Conservation (phyloP, 2,329 filamentous ascomycete genomes). For the Aspergillus sp. region DNA sequence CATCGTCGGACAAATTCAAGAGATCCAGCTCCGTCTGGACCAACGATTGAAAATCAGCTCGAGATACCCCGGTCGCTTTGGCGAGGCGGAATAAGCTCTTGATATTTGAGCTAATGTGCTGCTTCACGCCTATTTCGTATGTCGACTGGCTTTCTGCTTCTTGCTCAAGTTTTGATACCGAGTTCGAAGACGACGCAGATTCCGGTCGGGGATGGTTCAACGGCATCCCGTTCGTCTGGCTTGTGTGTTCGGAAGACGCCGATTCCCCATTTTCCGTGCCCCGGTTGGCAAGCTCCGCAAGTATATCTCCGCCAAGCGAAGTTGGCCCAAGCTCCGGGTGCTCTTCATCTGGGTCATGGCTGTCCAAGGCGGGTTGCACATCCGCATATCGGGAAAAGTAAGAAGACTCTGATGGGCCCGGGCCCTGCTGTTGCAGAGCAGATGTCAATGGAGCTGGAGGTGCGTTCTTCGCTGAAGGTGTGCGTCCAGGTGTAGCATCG, state of each 20-base stretch:
- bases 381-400: constrained; percentile 63
- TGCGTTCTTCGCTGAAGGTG: constrained; percentile 45
- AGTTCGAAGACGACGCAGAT: constrained; percentile 44
- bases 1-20: constrained; percentile 55
- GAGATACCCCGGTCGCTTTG: constrained; percentile 57
- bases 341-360: constrained; percentile 60
- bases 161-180: constrained; percentile 56
- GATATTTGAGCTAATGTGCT: constrained; percentile 63
- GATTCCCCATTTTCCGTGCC: constrained; percentile 32
- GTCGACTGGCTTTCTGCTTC: constrained; percentile 52
- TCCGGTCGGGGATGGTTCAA: constrained; percentile 46
- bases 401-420: constrained; percentile 52
- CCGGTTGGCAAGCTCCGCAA: constrained; percentile 42
- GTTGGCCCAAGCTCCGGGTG: constrained; percentile 48
- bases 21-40: constrained; percentile 61
- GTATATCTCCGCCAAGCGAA: constrained; percentile 54
- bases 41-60: constrained; percentile 59
- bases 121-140: constrained; percentile 61
- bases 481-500: constrained; percentile 55
- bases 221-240: constrained; percentile 25
- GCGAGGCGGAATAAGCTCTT: constrained; percentile 64
- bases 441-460: constrained; percentile 28
- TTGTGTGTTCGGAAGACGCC: constrained; percentile 22
- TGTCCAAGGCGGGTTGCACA: constrained; percentile 65
- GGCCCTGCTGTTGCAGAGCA: constrained; percentile 28